Base-by-base conservation (phyloP, 129 eudicot genomes). In the Lactuca sativa region DNA sequence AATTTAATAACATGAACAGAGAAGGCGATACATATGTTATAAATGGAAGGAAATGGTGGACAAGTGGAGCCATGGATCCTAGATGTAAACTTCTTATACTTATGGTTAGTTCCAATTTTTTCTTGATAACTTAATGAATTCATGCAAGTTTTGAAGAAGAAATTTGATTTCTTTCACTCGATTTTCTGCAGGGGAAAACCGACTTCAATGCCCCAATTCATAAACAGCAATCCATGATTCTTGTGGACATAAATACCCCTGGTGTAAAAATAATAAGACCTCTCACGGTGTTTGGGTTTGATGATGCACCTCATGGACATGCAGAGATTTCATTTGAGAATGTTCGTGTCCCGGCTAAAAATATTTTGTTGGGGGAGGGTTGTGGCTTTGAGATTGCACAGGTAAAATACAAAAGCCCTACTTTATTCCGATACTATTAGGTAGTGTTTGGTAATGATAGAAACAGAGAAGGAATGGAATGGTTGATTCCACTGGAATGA, bases 11-110 rank as follows among this genome's bases (percentile, higher is more conserved):
- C 65, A 67, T 69, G 41, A 77, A 70, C 73, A 93, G 99, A 56
- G 82, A 87, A 31, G 99, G 93, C 13, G 99, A 90, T 70, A 77
- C 81, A 0, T 93, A 93, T 73, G 83, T 93, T 72, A 83, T 93
- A 49, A 93, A 93, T 41, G 99, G 99, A 59, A 87, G 67, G 70
- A 93, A 93, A 72, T 93, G 99, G 99, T 93, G 99, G 99, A 93
- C 99, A 13, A 93, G 99, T 72, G 99, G 99, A 79, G 99, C 99
- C 63, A 93, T 93, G 99, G 99, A 93, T 85, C 99, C 99, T 70
- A 82, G 99, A 85, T 93, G 99, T 86, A 93, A 87, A 78, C 71
- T 93, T 69, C 97, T 93, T 59, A 82, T 93, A 71, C 88, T 93
- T 59, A 93, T 93, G 99, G 99, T 93, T 67, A 80, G 95, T 81